Percentiles rank a stretch among this genome's conserved stretches.
Conservation (phyloP, 2,329 filamentous ascomycete genomes). For the Anthostomella pinea region DNA sequence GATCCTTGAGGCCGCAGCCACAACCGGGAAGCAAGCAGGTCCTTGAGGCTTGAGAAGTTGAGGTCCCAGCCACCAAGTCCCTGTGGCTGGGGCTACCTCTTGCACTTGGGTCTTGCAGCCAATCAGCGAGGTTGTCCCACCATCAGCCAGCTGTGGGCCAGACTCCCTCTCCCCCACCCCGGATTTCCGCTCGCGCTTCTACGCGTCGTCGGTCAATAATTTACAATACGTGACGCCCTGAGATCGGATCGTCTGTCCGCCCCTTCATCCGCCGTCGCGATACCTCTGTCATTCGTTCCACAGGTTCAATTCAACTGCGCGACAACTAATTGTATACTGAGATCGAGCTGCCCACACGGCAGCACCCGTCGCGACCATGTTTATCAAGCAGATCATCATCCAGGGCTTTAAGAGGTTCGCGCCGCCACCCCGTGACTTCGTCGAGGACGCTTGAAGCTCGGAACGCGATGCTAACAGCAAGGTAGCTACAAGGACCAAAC, state of each 20-base stretch:
- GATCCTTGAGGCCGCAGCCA: no score
- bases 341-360: conserved; percentile 34
- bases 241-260: conserved; percentile 8
- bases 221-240: conserved; percentile 24
- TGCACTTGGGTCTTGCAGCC: no score
- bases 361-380: conserved; percentile 60
- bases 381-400: conserved; percentile 99
- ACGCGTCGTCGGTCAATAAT: conserved; percentile 27
- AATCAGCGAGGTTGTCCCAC: no score
- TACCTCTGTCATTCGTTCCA: conserved; percentile 6
- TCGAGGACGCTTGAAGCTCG: neutral
- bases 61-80: no score
- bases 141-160: no score
- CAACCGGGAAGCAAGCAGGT: no score
- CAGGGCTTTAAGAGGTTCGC: conserved; percentile 97
- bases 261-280: conserved; percentile 17
- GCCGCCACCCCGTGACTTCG: conserved; percentile 4
- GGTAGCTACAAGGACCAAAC: conserved; percentile 98
- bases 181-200: conserved; percentile 18
- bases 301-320: conserved; percentile 13
- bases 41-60: no score
- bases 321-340: conserved; percentile 23
- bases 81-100: no score
- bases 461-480: conserved; percentile 24
- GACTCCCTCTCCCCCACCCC: neutral